Evolutionary conservation across 1,139 yeast genomes (phyloP), one percentile per base, ranked within the genome.

Genomic region (Starmera stellimalicola): DNA sequence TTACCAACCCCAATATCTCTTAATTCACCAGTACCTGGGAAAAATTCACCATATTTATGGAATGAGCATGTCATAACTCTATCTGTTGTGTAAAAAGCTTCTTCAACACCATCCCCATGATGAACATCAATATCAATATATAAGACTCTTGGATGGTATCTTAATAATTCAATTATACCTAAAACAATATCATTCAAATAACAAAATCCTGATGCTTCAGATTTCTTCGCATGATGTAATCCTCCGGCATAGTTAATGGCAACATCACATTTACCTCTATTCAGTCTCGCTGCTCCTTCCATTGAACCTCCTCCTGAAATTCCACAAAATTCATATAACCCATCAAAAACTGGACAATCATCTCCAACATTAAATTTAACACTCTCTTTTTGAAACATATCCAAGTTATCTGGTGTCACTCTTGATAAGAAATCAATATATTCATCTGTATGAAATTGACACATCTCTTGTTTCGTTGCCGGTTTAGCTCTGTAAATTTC

Each of bases 41-140:
- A 87, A 55, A 84, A 87, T 57, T 87, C 95, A 27, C 96, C 96
- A 54, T 85, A 91, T 56, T 91, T 91, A 63, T 91, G 98, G 68
- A 91, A 91, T 6, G 95, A 84, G 51, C 94, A 84, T 0, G 97
- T 91, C 97, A 91, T 87, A 33, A 91, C 98, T 44, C 97, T 66
- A 57, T 91, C 97, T 5, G 96, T 87, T 9, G 95, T 78, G 58
- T 88, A 91, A 53, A 91, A 91, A 0, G 97, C 97, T 57, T 91
- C 97, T 58, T 91, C 96, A 20, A 91, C 98, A 43, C 97, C 98
- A 58, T 91, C 98, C 37, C 98, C 98, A 52, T 91, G 98, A 55
- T 91, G 98, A 16, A 91, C 85, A 58, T 91, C 98, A 42, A 87
- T 91, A 56, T 91, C 98, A 43, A 91, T 81, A 55, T 91, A 91